A percentile compares a stretch with the other conserved stretches of the same genome.
Conservation (phyloP, 2,329 filamentous ascomycete species). For the Exophiala mesophila region DNA sequence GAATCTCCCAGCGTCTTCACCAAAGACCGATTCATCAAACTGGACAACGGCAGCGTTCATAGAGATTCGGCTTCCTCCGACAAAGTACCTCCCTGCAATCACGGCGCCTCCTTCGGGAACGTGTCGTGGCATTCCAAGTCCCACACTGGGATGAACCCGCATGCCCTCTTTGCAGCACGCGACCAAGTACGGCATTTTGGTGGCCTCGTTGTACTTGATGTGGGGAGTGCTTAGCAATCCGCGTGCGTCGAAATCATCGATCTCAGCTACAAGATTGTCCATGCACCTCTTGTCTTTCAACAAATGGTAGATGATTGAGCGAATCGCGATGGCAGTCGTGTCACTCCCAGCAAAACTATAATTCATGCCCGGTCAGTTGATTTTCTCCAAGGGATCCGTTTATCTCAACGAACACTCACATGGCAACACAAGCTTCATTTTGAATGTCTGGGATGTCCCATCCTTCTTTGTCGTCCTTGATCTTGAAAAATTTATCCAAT, state of each 20-base stretch:
- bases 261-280: constrained; percentile 3
- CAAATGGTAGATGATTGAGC: constrained; percentile 36
- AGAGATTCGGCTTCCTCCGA: constrained; percentile 1
- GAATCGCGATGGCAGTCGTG: constrained; percentile 7
- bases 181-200: constrained; percentile 7
- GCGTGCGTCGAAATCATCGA: not conserved
- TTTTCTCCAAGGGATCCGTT: no score
- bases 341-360: constrained; percentile 11
- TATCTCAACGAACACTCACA: no score
- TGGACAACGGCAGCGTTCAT: constrained; percentile 19
- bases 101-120: constrained; percentile 13
- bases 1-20: constrained; percentile 19
- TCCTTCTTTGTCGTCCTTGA: constrained; percentile 8
- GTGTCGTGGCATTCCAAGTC: constrained; percentile 22
- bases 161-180: constrained; percentile 10
- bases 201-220: constrained; percentile 5
- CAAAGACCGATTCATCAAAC: constrained; percentile 19
- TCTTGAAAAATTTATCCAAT: constrained; percentile 21
- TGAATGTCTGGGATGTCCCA: constrained; percentile 7
- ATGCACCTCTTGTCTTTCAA: constrained; percentile 35
- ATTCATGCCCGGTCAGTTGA: not conserved
- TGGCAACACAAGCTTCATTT: constrained; percentile 5
- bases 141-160: constrained; percentile 19
- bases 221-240: not conserved
- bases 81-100: constrained; percentile 10